These are phyloP conservation scores for Stagonosporopsis tanaceti DNA, from an alignment of 2,329 filamentous ascomycete species.

Conservation along the genomic window DNA sequence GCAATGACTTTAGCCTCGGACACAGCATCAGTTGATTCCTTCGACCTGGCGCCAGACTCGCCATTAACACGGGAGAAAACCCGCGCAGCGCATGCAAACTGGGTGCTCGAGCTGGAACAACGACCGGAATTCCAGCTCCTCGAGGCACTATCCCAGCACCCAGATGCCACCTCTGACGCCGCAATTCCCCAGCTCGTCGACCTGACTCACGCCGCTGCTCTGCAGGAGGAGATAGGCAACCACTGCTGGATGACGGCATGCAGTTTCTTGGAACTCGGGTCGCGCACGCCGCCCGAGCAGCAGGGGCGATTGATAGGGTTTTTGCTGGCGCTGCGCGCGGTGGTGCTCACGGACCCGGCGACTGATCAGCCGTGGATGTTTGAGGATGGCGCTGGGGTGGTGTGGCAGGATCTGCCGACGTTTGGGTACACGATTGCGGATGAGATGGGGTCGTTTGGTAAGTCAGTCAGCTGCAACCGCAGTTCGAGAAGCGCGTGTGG, in stretches of 20 bases:
- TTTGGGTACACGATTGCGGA: conserved; percentile 23
- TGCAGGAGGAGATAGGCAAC: conserved; percentile 7
- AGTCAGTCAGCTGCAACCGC: background rate
- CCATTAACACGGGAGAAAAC: conserved; percentile 9
- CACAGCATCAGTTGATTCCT: background rate
- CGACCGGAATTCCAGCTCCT: conserved; percentile 7
- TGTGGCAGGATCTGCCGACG: conserved; percentile 21
- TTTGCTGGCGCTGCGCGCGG: conserved; percentile 6
- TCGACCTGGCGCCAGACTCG: conserved; percentile 6
- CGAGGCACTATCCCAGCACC: background rate
- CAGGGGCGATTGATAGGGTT: conserved; percentile 7
- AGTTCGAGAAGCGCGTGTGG: background rate
- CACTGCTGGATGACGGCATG: conserved; percentile 22
- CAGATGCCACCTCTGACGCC: background rate
- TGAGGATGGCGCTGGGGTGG: conserved; percentile 7
- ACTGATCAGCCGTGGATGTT: conserved; percentile 10
- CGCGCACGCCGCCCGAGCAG: conserved; percentile 12
- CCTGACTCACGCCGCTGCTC: background rate
- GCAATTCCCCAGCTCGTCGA: conserved; percentile 4
- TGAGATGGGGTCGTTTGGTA: conserved; percentile 18
- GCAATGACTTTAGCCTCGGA: conserved; percentile 2
- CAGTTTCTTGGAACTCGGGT: conserved; percentile 9
- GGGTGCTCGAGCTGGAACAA: conserved; percentile 11
- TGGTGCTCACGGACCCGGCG: conserved; percentile 5
- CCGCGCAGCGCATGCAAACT: conserved; percentile 4